Evolutionary conservation across 768 basidiomycete genomes (phyloP).

Genomic region (Sarcodon sp.): DNA sequence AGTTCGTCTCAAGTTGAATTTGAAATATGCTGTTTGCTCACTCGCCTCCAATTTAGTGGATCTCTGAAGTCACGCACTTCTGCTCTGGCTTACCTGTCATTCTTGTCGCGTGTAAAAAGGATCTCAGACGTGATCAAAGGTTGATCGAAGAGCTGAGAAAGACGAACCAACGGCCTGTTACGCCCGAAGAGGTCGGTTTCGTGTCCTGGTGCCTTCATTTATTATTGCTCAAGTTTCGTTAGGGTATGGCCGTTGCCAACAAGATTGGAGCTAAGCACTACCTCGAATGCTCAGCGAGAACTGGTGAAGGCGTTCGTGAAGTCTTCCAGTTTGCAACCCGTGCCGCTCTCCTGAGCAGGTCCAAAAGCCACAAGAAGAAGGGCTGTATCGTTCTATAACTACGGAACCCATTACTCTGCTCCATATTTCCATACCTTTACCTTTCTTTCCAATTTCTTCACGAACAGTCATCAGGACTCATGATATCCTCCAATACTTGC

Average conservation of each 20-base stretch:
- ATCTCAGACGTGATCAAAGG: constrained; percentile 85
- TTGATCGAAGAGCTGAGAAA: constrained; percentile 91
- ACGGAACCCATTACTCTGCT: too few relatives aligned
- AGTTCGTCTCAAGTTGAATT: constrained; percentile 33
- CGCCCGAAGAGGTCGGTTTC: constrained; percentile 70
- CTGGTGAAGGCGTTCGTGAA: constrained; percentile 93
- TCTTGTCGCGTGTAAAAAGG: constrained; percentile 98
- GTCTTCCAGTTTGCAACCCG: constrained; percentile 98
- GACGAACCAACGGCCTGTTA: constrained; percentile 91
- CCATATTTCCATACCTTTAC: too few relatives aligned
- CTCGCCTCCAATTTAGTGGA: constrained; percentile 54
- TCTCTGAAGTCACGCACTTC: constrained; percentile 97
- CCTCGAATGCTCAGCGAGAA: constrained; percentile 94
- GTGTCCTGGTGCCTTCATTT: background rate
- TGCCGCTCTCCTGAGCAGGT: constrained; percentile 66
- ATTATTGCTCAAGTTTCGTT: constrained; percentile 8
- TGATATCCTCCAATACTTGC: too few relatives aligned
- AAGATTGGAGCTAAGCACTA: constrained; percentile 97
- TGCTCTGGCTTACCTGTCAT: constrained; percentile 91
- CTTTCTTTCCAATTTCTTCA: too few relatives aligned
- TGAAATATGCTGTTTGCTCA: background rate
- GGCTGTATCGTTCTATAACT: constrained; percentile 30
- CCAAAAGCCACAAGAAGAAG: constrained; percentile 28
- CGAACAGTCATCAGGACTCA: too few relatives aligned
- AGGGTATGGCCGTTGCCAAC: constrained; percentile 92